Evolutionary conservation across 371 early-diverging fungal genomes (phyloP), one percentile per base, ranked within the genome.

Genomic region (Phascolomyces articulosus): DNA sequence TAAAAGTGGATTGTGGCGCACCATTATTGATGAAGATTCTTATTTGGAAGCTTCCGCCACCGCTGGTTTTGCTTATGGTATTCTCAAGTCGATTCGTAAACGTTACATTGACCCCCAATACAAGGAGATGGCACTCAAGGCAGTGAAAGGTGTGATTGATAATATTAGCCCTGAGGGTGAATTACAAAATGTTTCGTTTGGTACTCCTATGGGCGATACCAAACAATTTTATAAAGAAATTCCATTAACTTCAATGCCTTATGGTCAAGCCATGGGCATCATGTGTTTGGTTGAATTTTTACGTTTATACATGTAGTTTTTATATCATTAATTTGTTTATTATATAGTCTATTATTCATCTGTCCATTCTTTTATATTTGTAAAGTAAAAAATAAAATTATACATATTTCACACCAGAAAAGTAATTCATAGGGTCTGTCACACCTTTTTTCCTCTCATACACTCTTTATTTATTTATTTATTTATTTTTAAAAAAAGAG

Each of bases 241-340:
- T 18, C 67, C 67, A 18, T 40, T 70, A 10, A 70, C 71, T 8
- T 64, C 64, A 2, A 70, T 70, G 71, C 71, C 71, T 7, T 70
- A 70, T 29, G 71, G 71, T 49, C 71, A 70, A 20, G 71, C 71
- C 15, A 70, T 70, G 71, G 71, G 53, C 16, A 70, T 70, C 61
- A 70, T 70, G 71, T 67, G 71, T 34, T 51, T 70, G 34, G 70
- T 70, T 18, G 70, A 70, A 38, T 58, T 64, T n/a, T 47, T 64
- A 3, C 64, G 58, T 0, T 54, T 40, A 18, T 64, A 64, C 29
- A 16, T 64, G 31, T 49, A 64, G 23, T n/a, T n/a, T n/a, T n/a
- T n/a, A n/a, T n/a, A n/a, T n/a, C n/a, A 24, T 51, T 44, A 44
- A 13, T 44, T 13, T 44, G 34, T 11, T 34, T 34, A 34, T 34